Percentiles rank a stretch among this genome's conserved stretches.
Conservation (phyloP, 371 early-diverging fungal species). For the Apophysomyces ossiformis region DNA sequence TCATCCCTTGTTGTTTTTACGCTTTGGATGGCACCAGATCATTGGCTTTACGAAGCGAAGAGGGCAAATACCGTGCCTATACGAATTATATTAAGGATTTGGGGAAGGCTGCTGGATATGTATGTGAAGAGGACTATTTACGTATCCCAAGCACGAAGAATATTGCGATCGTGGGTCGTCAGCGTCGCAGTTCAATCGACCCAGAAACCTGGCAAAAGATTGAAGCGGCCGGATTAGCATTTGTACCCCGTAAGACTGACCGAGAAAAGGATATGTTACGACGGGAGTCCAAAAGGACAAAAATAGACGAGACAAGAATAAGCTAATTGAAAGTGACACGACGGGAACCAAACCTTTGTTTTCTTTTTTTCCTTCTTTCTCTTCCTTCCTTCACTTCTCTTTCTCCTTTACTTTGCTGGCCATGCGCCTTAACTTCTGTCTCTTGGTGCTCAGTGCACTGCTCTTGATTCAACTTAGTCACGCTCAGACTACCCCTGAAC, state of each 20-base stretch:
- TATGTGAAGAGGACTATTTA: constrained; percentile 69
- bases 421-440: constrained; percentile 18
- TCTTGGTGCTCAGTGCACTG: constrained; percentile 16
- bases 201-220: constrained; percentile 20
- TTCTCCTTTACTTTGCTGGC: constrained; percentile 7
- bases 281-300: constrained; percentile 39
- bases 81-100: constrained; percentile 66
- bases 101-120: constrained; percentile 64
- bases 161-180: constrained; percentile 73
- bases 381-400: constrained; percentile 12
- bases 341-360: constrained; percentile 9
- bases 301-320: constrained; percentile 35
- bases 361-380: constrained; percentile 13
- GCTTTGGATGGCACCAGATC: constrained; percentile 69
- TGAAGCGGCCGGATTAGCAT: constrained; percentile 43
- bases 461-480: constrained; percentile 11
- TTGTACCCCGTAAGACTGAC: constrained; percentile 63
- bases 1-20: constrained; percentile 80
- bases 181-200: constrained; percentile 24
- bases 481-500: constrained; percentile 2
- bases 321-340: constrained; percentile 7
- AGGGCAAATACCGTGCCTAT: constrained; percentile 77
- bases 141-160: constrained; percentile 93
- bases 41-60: constrained; percentile 37
- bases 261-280: constrained; percentile 59